Conservation (phyloP, 2,329 filamentous ascomycete species). For the Sodiomyces alkalinus region DNA sequence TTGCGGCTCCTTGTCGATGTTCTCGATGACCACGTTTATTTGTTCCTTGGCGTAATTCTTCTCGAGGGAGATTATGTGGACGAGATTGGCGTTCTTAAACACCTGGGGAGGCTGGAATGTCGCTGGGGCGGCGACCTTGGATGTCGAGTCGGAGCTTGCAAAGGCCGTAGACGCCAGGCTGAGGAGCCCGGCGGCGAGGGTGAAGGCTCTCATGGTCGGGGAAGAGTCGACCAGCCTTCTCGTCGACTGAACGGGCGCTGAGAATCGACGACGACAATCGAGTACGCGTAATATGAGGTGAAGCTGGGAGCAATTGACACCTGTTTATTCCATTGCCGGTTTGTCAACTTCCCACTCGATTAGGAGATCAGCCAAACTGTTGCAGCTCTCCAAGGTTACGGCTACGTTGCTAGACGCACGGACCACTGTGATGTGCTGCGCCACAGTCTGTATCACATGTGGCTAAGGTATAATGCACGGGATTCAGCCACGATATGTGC, state of each 20-base stretch:
- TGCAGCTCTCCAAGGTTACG: constrained; percentile 1
- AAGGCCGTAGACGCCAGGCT: constrained; percentile 38
- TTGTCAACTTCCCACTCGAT: constrained; percentile 5
- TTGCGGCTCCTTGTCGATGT: constrained; percentile 63
- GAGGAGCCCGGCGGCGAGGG: constrained; percentile 41
- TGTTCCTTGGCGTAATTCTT: constrained; percentile 84
- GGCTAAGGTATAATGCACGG: no score
- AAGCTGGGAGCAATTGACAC: constrained; percentile 6
- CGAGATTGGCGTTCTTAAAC: constrained; percentile 86
- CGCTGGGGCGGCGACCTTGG: constrained; percentile 43
- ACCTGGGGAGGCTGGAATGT: constrained; percentile 75
- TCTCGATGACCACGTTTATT: constrained; percentile 90
- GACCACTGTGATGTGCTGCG: no score
- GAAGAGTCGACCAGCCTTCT: constrained; percentile 9
- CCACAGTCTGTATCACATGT: no score
- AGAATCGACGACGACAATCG: no score
- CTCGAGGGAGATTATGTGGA: constrained; percentile 81
- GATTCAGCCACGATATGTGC: no score
- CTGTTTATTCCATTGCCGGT: constrained; percentile 8
- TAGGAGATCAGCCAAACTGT: constrained; percentile 1
- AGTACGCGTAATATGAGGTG: constrained; percentile 4
- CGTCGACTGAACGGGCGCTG: constrained; percentile 15
- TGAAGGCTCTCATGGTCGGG: constrained; percentile 29
- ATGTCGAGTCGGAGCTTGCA: constrained; percentile 22
- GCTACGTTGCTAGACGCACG: constrained; percentile 1